Evolutionary conservation across 1,284 basidiomycete genomes (phyloP).

Genomic region (Microbotryomycetes sp.): DNA sequence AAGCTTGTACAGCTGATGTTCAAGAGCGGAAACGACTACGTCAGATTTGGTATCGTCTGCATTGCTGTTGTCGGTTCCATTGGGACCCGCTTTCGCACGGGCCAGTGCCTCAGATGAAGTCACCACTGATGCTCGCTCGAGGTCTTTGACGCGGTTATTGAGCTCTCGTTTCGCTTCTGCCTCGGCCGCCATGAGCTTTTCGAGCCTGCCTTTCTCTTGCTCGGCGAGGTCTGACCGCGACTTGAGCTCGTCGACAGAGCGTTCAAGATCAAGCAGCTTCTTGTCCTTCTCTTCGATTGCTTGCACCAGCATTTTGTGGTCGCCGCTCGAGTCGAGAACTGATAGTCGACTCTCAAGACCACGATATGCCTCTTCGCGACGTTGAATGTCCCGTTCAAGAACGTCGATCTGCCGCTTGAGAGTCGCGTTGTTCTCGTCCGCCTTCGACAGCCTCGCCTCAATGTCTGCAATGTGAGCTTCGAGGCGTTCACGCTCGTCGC

Average conservation of each 20-base stretch:
- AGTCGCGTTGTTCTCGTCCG: conserved; percentile 64
- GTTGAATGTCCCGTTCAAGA: conserved; percentile 68
- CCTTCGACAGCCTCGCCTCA: conserved; percentile 67
- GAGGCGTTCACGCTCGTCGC: conserved; percentile 64
- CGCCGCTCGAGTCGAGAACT: conserved; percentile 55
- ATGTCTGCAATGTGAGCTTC: conserved; percentile 80
- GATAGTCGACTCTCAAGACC: conserved; percentile 66
- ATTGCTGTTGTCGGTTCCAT: conserved; percentile 3
- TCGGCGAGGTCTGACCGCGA: conserved; percentile 57
- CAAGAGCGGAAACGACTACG: conserved; percentile 10
- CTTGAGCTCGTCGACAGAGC: conserved; percentile 66
- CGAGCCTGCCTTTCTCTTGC: conserved; percentile 58
- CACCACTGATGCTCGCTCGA: conserved; percentile 8
- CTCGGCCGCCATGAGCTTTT: conserved; percentile 27
- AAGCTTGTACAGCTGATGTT: conserved; percentile 20
- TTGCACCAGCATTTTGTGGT: conserved; percentile 48
- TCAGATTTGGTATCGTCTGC: conserved; percentile 7
- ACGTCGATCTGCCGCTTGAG: conserved; percentile 65
- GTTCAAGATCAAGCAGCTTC: conserved; percentile 64
- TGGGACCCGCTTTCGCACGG: not conserved
- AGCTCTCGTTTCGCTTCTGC: conserved; percentile 24
- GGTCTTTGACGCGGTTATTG: conserved; percentile 16
- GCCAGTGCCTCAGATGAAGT: not conserved
- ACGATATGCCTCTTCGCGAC: conserved; percentile 57
- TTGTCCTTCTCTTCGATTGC: conserved; percentile 75